phyloP scores from a whole-genome alignment of 148 eudicot species.

The Rhododendron ovatum region DNA sequence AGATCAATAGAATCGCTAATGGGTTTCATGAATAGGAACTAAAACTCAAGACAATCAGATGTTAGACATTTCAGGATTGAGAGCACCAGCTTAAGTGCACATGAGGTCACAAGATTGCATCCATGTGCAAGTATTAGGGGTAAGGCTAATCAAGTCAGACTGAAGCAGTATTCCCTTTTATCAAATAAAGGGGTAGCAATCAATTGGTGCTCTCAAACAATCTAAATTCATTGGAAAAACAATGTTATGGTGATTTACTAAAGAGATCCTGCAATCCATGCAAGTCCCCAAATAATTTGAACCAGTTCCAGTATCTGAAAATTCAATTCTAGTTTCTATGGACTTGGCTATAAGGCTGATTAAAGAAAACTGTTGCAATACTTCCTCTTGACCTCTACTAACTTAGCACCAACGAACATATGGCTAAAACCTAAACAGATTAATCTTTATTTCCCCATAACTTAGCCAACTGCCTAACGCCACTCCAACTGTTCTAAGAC shows the following conservation, averaged over 20 bases:
- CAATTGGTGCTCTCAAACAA: background rate
- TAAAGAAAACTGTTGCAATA: background rate
- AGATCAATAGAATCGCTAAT: background rate
- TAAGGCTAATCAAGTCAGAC: background rate
- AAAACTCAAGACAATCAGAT: background rate
- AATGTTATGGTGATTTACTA: no score
- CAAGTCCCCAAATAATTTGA: background rate
- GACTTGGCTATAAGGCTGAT: background rate
- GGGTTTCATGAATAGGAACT: background rate
- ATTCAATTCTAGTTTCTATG: background rate
- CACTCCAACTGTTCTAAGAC: background rate
- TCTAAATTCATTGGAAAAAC: background rate
- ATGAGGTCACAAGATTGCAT: background rate
- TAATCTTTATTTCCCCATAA: background rate
- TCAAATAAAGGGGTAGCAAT: background rate
- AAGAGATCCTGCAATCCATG: background rate
- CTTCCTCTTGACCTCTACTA: background rate
- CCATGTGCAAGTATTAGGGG: background rate
- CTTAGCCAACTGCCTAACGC: background rate
- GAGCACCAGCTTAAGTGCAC: background rate
- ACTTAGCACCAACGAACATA: background rate
- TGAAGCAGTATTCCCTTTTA: background rate
- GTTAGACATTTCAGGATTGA: background rate
- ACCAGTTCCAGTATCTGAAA: background rate
- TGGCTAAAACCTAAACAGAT: background rate